Conservation (phyloP, 768 basidiomycete genomes). For the Mycena galopus region DNA sequence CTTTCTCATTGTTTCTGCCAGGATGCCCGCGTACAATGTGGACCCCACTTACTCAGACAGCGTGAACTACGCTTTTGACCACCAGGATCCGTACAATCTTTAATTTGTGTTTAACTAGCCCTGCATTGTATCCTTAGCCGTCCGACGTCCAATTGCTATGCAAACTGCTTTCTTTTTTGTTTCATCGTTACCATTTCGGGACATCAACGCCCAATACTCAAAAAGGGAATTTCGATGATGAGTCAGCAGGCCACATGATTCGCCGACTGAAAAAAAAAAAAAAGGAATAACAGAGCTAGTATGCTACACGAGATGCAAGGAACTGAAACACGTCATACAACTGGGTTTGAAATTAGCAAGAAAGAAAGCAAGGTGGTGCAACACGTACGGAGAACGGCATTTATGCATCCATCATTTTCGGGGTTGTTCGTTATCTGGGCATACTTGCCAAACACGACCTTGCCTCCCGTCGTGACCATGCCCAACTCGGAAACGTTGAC, state of each 20-base stretch:
- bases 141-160: background rate
- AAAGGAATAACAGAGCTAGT: background rate
- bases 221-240: constrained; percentile 3
- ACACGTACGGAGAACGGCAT: constrained; percentile 88
- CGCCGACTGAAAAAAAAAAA: background rate
- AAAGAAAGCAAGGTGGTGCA: background rate
- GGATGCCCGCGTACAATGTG: background rate
- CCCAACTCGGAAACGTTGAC: constrained; percentile 99
- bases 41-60: background rate
- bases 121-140: constrained; percentile 1
- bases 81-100: background rate
- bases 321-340: constrained; percentile 23
- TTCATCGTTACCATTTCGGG: background rate
- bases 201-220: constrained; percentile 3
- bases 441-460: constrained; percentile 94
- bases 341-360: constrained; percentile 2
- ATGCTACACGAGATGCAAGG: constrained; percentile 25
- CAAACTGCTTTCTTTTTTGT: background rate
- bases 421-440: constrained; percentile 95
- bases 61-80: background rate
- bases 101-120: background rate
- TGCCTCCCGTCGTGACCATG: constrained; percentile 97
- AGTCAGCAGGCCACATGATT: constrained; percentile 1
- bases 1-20: background rate
- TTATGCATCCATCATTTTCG: constrained; percentile 97